These are phyloP conservation scores for Taphrina confusa DNA, from an alignment of 1,139 yeast genomes.

Conservation along the genomic window DNA sequence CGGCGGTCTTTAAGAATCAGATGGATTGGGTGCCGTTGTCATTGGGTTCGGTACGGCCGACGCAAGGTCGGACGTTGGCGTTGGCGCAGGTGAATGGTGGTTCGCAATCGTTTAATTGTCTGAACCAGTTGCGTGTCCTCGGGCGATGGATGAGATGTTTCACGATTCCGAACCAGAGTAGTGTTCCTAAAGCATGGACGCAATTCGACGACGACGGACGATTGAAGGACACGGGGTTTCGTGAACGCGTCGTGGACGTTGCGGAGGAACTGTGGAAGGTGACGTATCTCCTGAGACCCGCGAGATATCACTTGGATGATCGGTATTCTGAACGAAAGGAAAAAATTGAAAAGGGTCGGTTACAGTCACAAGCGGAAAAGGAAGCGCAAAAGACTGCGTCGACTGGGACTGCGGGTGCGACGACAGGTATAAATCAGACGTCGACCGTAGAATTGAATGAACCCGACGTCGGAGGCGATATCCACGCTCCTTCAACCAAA, in stretches of 20 bases:
- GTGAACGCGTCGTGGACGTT: slow-evolving; percentile 37
- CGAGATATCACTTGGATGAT: slow-evolving; percentile 17
- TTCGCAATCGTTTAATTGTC: slow-evolving; percentile 35
- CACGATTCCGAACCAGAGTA: slow-evolving; percentile 35
- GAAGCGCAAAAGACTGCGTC: slow-evolving; percentile 20
- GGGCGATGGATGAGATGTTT: slow-evolving; percentile 38
- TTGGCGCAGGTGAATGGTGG: slow-evolving; percentile 37
- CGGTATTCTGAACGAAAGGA: slow-evolving; percentile 34
- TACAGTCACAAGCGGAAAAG: slow-evolving; percentile 31
- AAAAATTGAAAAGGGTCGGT: slow-evolving; percentile 30
- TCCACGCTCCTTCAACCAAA: not conserved
- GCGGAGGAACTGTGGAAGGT: slow-evolving; percentile 30
- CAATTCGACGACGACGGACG: slow-evolving; percentile 31
- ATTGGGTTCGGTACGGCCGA: slow-evolving; percentile 36
- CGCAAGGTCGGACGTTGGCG: slow-evolving; percentile 37
- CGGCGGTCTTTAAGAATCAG: slow-evolving; percentile 37
- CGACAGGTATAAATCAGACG: not conserved
- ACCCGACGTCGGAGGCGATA: slow-evolving; percentile 16
- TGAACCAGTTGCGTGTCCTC: slow-evolving; percentile 34
- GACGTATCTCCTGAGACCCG: slow-evolving; percentile 29
- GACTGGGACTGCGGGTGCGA: not conserved
- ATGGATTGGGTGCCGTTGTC: slow-evolving; percentile 36
- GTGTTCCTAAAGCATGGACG: slow-evolving; percentile 36
- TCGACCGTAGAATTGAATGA: slow-evolving; percentile 6
- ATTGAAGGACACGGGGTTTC: slow-evolving; percentile 33